Evolutionary conservation across 441 rosid genomes (phyloP), one percentile per base, ranked within the genome.

Genomic region (Erodium texanum): DNA sequence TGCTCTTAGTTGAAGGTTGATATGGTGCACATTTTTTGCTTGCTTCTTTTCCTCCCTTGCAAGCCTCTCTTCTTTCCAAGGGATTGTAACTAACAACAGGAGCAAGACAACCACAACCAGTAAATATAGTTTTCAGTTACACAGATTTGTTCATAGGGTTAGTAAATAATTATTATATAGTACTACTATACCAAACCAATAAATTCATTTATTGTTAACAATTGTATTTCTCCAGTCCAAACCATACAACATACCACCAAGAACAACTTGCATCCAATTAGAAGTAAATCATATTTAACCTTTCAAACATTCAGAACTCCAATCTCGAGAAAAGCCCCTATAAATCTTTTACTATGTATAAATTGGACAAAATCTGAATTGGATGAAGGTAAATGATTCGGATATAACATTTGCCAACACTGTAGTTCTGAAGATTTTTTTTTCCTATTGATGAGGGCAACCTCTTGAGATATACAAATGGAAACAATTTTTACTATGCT

Each of bases 41-140:
- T 59, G 83, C 82, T 74, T 94, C 98, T 78, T 86, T 94, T 3
- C 94, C 97, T 74, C 99, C 94, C 74, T 80, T 94, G 82, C 83
- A 74, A 65, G 87, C 72, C 74, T 89, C 99, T 78, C 99, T 88
- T 78, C 99, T 89, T 81, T 92, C 97, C 77, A 83, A 7, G 61
- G 98, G 86, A 62, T 92, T 88, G 76, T 94, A 94, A 73, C 98
- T 92, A 72, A 10, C 15, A 24, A 70, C 27, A 10, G 20, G 7
- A 43, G 50, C 12, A 54, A 7, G 8, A n/a, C n/a, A n/a, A n/a
- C n/a, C n/a, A 5, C 19, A 64, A 68, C 27, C 54, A 66, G 24
- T 22, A 58, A 63, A 62, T 14, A 14, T n/a, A 50, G 15, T 50
- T 48, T 15, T 19, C 62, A 19, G 11, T 32, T 32, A 32, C 36